Conservation (phyloP, 2,329 filamentous ascomycete species). For the Esteya vermicola region DNA sequence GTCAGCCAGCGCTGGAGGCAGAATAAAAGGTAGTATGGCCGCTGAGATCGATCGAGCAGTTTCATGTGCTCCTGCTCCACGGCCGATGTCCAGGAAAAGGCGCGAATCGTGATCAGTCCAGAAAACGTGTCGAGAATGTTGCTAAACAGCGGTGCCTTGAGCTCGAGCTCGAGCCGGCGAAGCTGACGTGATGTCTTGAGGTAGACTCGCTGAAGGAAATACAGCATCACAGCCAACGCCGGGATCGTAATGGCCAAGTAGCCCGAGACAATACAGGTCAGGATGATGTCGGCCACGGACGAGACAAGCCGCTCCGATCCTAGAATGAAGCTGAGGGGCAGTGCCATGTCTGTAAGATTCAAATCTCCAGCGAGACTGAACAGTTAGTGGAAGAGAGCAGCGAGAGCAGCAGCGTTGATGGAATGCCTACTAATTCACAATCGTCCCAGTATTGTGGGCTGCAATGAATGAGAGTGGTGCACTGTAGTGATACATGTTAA, state of each 20-base stretch:
- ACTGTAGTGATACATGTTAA: slow-evolving; percentile 5
- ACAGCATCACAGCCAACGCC: slow-evolving; percentile 28
- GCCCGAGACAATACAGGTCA: slow-evolving; percentile 28
- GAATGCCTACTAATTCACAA: slow-evolving; percentile 17
- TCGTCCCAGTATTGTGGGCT: slow-evolving; percentile 17
- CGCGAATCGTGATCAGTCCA: slow-evolving; percentile 34
- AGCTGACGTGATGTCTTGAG: slow-evolving; percentile 37
- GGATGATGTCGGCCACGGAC: slow-evolving; percentile 25
- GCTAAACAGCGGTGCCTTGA: slow-evolving; percentile 30
- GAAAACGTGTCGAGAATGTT: slow-evolving; percentile 30
- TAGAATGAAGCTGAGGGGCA: neutral
- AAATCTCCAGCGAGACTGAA: neutral
- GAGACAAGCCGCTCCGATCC: slow-evolving; percentile 6
- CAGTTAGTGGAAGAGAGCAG: neutral
- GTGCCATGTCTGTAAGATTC: neutral
- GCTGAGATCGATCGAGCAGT: slow-evolving; percentile 38
- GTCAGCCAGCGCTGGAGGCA: slow-evolving; percentile 41
- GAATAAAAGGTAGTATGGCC: slow-evolving; percentile 41
- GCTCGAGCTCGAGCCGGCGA: slow-evolving; percentile 36
- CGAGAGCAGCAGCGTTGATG: neutral
- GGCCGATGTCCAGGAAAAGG: slow-evolving; percentile 36
- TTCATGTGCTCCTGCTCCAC: slow-evolving; percentile 28
- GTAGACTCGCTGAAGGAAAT: slow-evolving; percentile 32
- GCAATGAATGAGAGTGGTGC: slow-evolving; percentile 18
- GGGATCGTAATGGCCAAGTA: slow-evolving; percentile 19